Evolutionary conservation across 441 rosid species (phyloP), one percentile per base, ranked within the genome.

Genomic region (Biscutella auriculata): DNA sequence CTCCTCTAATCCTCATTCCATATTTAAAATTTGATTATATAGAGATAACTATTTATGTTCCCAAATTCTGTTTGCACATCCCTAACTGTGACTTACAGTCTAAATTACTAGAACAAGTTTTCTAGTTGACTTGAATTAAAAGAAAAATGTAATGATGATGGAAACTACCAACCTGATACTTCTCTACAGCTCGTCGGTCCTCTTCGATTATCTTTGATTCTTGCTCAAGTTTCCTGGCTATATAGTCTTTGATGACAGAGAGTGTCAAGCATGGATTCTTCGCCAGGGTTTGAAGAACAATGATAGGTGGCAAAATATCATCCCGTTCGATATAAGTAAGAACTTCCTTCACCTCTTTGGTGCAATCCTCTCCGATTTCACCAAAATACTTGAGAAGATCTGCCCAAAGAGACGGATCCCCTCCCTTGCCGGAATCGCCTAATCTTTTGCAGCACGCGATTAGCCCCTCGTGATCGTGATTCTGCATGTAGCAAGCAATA

Each of bases 381-480:
- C 98, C 97, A 73, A 88, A 92, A 77, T 92, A 88, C 70, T 88
- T 92, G 43, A 92, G 81, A 69, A 92, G 79, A 78, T 92, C 98
- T 47, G 95, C 98, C 98, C 98, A 92, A 55, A 92, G 97, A 71
- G 98, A 66, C 2, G 95, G 78, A 48, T 92, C 98, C 54, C 98
- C 95, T 64, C 96, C 97, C 60, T 78, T 83, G 19, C 82, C 85
- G 26, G 95, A 88, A 79, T 83, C 90, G 56, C 97, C 97, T 35
- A 93, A 78, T 77, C 81, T 82, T 83, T 83, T 88, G 79, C 96
- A 93, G 76, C 98, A 88, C 13, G 88, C 88, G 67, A 93, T 93
- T 72, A 93, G 70, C 63, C 98, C 95, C 55, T 82, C 87, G 25
- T 93, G 98, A 60, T 93, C 95, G 71, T 88, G 96, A 61, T 78